These are phyloP conservation scores for Penicillium bialowiezense DNA, from an alignment of 495 filamentous ascomycete genomes.

Conservation along the genomic window DNA sequence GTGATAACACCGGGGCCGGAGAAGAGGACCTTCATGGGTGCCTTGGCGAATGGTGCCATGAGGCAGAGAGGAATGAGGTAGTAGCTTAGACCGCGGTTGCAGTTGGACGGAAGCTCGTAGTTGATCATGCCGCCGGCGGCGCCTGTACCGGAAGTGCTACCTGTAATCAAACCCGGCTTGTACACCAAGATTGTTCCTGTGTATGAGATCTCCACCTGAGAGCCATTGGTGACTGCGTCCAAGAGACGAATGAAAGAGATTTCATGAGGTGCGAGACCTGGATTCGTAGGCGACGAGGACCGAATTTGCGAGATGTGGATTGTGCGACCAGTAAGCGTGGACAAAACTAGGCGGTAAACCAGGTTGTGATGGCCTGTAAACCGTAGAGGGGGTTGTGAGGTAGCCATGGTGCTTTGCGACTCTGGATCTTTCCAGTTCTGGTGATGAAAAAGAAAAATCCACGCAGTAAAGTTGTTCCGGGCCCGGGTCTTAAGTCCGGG, in stretches of 20 bases:
- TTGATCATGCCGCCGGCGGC: slow-evolving; percentile 68
- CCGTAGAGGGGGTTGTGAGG: slow-evolving; percentile 51
- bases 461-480: slow-evolving; percentile 26
- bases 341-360: slow-evolving; percentile 78
- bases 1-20: slow-evolving; percentile 94
- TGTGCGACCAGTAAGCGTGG: slow-evolving; percentile 85
- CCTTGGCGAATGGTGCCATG: slow-evolving; percentile 90
- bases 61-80: slow-evolving; percentile 87
- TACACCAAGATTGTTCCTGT: slow-evolving; percentile 91
- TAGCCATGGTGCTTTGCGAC: slow-evolving; percentile 31
- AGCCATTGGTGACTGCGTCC: slow-evolving; percentile 93
- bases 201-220: slow-evolving; percentile 88
- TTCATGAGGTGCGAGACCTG: slow-evolving; percentile 88
- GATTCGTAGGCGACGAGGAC: slow-evolving; percentile 72
- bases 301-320: slow-evolving; percentile 93
- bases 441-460: slow-evolving; percentile 32
- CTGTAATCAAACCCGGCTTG: slow-evolving; percentile 87
- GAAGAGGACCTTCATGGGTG: slow-evolving; percentile 81
- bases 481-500: slow-evolving; percentile 23
- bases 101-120: slow-evolving; percentile 73
- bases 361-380: slow-evolving; percentile 84
- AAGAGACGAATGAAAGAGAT: slow-evolving; percentile 94
- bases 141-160: slow-evolving; percentile 63
- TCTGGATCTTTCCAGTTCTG: slow-evolving; percentile 1
- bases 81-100: slow-evolving; percentile 82